Percentiles rank a stretch among this genome's conserved stretches.
These are phyloP conservation scores for Xylogone sp. DNA, from an alignment of 2,329 filamentous ascomycete species.

Conservation along the genomic window DNA sequence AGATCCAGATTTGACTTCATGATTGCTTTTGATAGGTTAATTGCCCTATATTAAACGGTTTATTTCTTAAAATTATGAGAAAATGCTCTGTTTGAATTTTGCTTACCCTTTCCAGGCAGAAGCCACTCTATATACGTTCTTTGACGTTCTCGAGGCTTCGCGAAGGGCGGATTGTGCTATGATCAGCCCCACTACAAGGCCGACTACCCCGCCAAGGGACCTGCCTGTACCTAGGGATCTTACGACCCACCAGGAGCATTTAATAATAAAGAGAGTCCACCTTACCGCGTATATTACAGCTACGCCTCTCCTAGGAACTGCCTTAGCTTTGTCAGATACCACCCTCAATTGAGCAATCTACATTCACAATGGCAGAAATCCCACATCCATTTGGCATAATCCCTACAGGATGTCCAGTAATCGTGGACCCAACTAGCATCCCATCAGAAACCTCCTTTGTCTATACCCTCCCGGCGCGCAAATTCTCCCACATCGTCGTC, in stretches of 20 bases:
- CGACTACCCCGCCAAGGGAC: not conserved
- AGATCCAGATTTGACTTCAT: conserved; percentile 45
- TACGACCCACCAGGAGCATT: not conserved
- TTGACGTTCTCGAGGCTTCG: conserved; percentile 6
- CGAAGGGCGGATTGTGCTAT: no score
- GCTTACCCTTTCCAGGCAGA: no score
- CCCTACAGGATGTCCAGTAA: conserved; percentile 54
- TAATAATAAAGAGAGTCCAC: no score
- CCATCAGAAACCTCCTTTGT: conserved; percentile 53
- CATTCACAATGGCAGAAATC: conserved; percentile 1
- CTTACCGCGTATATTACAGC: no score
- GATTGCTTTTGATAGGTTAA: not conserved
- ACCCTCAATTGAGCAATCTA: not conserved
- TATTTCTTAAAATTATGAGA: no score
- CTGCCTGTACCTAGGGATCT: not conserved
- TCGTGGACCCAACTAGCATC: conserved; percentile 49
- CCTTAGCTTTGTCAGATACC: not conserved
- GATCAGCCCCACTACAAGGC: no score
- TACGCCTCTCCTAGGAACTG: no score
- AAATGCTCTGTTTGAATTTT: no score
- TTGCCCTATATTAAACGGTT: not conserved
- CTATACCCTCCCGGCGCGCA: conserved; percentile 43
- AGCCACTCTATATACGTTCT: not conserved
- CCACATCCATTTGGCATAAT: conserved; percentile 52
- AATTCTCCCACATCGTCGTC: conserved; percentile 80